Base-by-base conservation (phyloP, 345 rosid species). In the Crucihimalaya himalaica region DNA sequence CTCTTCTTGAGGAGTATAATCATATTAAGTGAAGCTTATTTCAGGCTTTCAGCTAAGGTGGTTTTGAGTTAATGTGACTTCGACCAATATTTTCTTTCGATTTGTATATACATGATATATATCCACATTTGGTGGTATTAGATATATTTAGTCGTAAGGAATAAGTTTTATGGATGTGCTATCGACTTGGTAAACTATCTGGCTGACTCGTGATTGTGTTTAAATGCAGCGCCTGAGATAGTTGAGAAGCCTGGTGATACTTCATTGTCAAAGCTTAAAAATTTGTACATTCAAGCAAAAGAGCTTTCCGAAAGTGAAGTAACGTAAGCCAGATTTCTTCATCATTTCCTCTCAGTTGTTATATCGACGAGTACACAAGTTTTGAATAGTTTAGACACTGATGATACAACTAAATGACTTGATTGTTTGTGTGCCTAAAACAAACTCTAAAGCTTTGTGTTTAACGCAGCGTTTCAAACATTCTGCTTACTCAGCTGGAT, bases 201-300 rank as follows among this genome's bases (percentile, higher is more conserved):
- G 60, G 67, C 55, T 67, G 66, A 75, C 55, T 40, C 2, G 63
- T 42, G 20, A n/a, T 53, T 39, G 39, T 72, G 32, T 81, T 59
- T 60, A 35, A 60, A 16, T 77, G 80, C 87, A 89, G 98, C 88
- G 63, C 97, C 97, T 8, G 98, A 91, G 81, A 81, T 91, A 70
- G 91, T 91, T 74, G 98, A 89, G 86, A 94, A 88, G 82, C 95
- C 91, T 25, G 92, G 90, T 67, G 98, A 94, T 83, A 78, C 5
- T 77, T 87, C 93, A 20, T 83, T 89, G 48, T 63, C 84, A 31
- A 91, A 31, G 84, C 87, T 91, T 46, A 91, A 82, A 81, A 8
- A 0, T 59, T 75, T 82, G 28, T 94, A 94, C 74, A 84, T 76
- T 63, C 93, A 64, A 47, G 97, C 96, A 10, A 94, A 81, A 82